phyloP scores from a whole-genome alignment of 2,329 filamentous ascomycete species.

The Penicillium sp. region DNA sequence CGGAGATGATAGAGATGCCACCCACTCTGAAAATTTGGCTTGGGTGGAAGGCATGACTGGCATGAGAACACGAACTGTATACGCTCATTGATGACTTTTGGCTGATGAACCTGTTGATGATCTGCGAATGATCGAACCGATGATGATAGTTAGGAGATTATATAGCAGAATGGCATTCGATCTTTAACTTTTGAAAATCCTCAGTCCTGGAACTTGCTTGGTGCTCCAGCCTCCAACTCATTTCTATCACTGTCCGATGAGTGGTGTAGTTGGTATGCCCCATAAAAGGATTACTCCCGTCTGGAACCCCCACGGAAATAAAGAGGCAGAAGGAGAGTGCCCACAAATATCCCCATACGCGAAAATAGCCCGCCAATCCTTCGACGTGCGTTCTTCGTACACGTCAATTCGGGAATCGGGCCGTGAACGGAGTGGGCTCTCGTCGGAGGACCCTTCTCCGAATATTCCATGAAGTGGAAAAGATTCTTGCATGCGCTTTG shows the following conservation, averaged over 20 bases:
- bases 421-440: background rate
- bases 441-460: conserved; percentile 1
- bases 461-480: background rate
- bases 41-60: conserved; percentile 13
- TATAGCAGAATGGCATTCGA: conserved; percentile 2
- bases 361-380: background rate
- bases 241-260: no score
- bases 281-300: no score
- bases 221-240: no score
- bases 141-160: background rate
- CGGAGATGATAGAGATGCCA: background rate
- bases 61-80: conserved; percentile 23
- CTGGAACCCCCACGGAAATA: no score
- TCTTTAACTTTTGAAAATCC: background rate
- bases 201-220: background rate
- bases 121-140: background rate
- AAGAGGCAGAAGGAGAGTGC: background rate
- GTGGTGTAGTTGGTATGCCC: background rate
- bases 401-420: background rate
- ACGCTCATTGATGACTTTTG: conserved; percentile 20
- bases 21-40: background rate
- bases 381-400: background rate
- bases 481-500: background rate
- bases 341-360: background rate
- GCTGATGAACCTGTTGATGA: background rate